Evolutionary conservation across 2,329 filamentous ascomycete species (phyloP).

Genomic region (Aotearoamyces nothofagi): DNA sequence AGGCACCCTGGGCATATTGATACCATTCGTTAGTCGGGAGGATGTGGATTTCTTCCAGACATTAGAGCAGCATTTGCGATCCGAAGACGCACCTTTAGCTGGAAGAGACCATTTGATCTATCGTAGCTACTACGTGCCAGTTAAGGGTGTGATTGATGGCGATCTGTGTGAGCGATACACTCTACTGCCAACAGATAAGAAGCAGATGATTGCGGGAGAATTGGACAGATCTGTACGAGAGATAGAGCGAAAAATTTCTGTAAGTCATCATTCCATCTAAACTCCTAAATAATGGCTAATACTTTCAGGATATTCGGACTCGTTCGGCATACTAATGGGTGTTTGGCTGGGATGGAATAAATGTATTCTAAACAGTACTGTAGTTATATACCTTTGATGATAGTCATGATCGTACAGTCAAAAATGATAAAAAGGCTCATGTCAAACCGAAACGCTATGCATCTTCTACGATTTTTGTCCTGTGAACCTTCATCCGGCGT

Average conservation of each 20-base stretch:
- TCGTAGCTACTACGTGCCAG: conserved; percentile 86
- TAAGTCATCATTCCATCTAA: conserved; percentile 19
- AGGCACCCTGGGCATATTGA: conserved; percentile 83
- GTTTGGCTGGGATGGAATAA: background rate
- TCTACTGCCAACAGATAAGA: conserved; percentile 71
- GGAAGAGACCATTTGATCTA: conserved; percentile 95
- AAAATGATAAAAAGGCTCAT: background rate
- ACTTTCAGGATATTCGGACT: conserved; percentile 35
- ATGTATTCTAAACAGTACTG: background rate
- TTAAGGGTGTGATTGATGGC: conserved; percentile 93
- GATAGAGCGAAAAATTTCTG: conserved; percentile 89
- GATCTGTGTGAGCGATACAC: conserved; percentile 91
- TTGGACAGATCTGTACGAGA: conserved; percentile 80
- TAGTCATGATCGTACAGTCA: background rate
- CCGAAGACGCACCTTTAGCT: conserved; percentile 74
- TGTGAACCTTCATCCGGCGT: conserved; percentile 17
- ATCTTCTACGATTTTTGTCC: conserved; percentile 11
- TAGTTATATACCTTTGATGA: background rate
- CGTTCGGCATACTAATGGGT: conserved; percentile 31
- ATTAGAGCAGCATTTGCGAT: conserved; percentile 74
- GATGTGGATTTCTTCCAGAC: conserved; percentile 97
- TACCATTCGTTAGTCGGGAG: conserved; percentile 82
- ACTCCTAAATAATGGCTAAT: conserved; percentile 8
- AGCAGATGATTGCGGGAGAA: conserved; percentile 88
- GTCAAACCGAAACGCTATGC: too few species aligned